Conservation (phyloP, 768 basidiomycete species). For the Kwoniella dejecticola region DNA sequence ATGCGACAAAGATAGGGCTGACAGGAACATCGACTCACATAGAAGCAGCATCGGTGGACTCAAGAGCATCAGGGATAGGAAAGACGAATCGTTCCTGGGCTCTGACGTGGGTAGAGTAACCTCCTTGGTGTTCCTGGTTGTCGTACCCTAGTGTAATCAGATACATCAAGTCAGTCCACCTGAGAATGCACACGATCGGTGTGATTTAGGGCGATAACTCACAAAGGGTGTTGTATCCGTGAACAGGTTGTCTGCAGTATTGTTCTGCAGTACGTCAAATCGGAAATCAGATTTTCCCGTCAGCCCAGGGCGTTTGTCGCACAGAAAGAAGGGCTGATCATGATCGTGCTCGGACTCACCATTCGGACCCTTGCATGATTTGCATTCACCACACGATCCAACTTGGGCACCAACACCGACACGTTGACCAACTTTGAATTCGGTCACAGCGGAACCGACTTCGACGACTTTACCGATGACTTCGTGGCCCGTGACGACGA, state of each 20-base stretch:
- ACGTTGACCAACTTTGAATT: conserved; percentile 61
- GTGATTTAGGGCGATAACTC: conserved; percentile 9
- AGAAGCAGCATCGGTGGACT: conserved; percentile 63
- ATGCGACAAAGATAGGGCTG: background rate
- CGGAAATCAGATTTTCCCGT: background rate
- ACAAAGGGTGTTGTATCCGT: conserved; percentile 52
- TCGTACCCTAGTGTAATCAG: conserved; percentile 36
- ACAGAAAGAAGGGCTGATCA: too few species aligned
- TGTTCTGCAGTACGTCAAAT: conserved; percentile 23
- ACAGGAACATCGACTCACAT: conserved; percentile 55
- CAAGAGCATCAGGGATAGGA: conserved; percentile 63
- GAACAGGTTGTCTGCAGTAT: conserved; percentile 45
- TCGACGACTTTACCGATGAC: conserved; percentile 54
- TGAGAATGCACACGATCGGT: too few species aligned
- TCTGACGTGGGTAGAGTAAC: conserved; percentile 61
- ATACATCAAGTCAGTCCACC: background rate
- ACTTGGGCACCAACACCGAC: conserved; percentile 64
- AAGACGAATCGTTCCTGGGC: conserved; percentile 62
- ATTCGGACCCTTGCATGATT: conserved; percentile 60
- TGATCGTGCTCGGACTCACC: conserved; percentile 43
- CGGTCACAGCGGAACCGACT: conserved; percentile 48
- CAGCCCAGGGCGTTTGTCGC: too few species aligned
- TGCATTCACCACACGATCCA: conserved; percentile 62
- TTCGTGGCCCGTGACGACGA: conserved; percentile 55
- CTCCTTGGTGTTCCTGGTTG: conserved; percentile 57